phyloP scores from a whole-genome alignment of 805 yeast species.

The Candida adriatica region DNA sequence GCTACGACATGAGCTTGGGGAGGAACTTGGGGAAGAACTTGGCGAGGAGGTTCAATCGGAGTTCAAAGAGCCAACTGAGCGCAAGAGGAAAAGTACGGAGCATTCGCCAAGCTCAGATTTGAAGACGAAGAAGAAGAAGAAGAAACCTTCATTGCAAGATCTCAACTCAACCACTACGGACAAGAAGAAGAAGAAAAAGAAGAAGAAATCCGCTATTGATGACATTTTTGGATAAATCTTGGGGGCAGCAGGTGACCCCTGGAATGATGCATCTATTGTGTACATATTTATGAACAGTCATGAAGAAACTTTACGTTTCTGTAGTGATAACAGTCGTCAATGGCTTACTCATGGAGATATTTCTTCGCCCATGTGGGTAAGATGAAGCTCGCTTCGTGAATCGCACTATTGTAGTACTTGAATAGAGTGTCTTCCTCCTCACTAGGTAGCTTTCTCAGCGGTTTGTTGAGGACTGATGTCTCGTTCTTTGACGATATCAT shows the following conservation, averaged over 20 bases:
- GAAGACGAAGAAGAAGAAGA: slow-evolving; percentile 6
- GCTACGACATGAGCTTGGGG: slow-evolving; percentile 14
- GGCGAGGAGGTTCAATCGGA: not conserved
- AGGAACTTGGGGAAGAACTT: slow-evolving; percentile 1
- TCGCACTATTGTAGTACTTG: slow-evolving; percentile 56
- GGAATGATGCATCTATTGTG: too few species aligned
- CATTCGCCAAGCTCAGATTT: not conserved
- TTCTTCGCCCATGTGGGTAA: slow-evolving; percentile 73
- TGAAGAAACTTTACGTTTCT: too few species aligned
- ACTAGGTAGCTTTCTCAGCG: slow-evolving; percentile 39
- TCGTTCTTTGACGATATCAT: slow-evolving; percentile 61
- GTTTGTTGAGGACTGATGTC: slow-evolving; percentile 37
- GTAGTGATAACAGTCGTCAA: too few species aligned
- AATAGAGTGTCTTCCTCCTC: slow-evolving; percentile 43
- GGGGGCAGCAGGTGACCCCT: too few species aligned
- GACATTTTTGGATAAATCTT: slow-evolving; percentile 56
- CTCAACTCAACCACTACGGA: slow-evolving; percentile 1
- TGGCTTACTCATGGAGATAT: slow-evolving; percentile 12
- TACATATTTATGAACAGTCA: too few species aligned
- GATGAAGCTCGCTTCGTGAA: slow-evolving; percentile 69
- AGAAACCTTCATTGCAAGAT: not conserved
- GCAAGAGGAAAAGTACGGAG: not conserved
- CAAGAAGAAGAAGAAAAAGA: slow-evolving; percentile 35
- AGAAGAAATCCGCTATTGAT: slow-evolving; percentile 55
- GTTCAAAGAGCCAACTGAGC: too few species aligned